These are phyloP conservation scores for Heliosperma pusillum DNA, from an alignment of 148 eudicot genomes.

Conservation along the genomic window DNA sequence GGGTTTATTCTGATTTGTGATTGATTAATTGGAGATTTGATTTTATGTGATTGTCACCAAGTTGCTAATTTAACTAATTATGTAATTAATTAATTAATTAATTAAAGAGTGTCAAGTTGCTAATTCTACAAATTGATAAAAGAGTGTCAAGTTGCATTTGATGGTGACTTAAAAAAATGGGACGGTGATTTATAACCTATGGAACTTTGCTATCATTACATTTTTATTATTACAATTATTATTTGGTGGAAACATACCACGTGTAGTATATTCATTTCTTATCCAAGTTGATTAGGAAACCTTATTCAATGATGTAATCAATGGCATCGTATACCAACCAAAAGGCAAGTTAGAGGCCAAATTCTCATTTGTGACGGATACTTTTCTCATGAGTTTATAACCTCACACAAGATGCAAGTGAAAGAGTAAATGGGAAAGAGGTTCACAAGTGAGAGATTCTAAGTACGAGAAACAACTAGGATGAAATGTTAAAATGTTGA, in stretches of 20 bases:
- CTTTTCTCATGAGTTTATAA: too few species aligned
- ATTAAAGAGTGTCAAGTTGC: neutral
- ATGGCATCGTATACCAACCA: too few species aligned
- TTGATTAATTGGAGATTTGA: slow-evolving; percentile 1
- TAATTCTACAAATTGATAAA: neutral
- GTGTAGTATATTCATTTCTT: slow-evolving; percentile 3
- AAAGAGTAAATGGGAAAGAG: too few species aligned
- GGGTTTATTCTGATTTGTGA: slow-evolving; percentile 1
- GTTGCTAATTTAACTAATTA: slow-evolving; percentile 20
- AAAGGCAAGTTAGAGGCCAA: too few species aligned
- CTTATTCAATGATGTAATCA: neutral
- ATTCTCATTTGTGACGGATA: too few species aligned
- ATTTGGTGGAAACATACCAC: slow-evolving; percentile 15
- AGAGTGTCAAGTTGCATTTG: slow-evolving; percentile 22
- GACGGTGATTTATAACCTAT: slow-evolving; percentile 22
- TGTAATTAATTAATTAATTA: neutral
- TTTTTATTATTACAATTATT: neutral
- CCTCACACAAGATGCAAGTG: too few species aligned
- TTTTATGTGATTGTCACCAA: neutral
- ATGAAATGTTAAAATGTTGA: too few species aligned
- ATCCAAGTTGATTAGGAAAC: neutral
- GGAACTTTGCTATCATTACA: slow-evolving; percentile 12
- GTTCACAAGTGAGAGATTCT: too few species aligned
- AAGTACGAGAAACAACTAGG: too few species aligned
- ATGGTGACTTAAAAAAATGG: slow-evolving; percentile 10